Base-by-base conservation (phyloP, 192 early-diverging fungal species). In the Piromyces finnis region DNA sequence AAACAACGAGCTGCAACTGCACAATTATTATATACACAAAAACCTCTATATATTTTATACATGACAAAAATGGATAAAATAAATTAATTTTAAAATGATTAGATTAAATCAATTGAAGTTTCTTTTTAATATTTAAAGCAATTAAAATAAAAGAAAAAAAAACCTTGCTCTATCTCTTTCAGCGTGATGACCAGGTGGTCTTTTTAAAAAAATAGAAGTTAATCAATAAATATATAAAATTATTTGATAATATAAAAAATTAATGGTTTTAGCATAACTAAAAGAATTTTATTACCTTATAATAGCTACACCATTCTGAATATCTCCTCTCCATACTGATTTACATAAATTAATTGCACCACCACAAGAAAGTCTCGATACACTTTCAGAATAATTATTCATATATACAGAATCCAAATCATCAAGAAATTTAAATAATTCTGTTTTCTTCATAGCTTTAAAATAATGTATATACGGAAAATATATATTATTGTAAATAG, bases 181-280 rank as follows among this genome's bases (percentile, higher is more conserved):
- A 0, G 96, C 94, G 84, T 97, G 96, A 86, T 98, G 96, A 17
- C 96, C 96, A 1, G 96, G 96, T 5, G 96, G 96, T 82, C 96
- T 87, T 26, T 3, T 35, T 18, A 81, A 59, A 18, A 77, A 30
- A 28, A n/a, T 26, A 29, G 5, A 14, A 84, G 17, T 16, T 11
- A 22, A 35, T 35, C 12, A 35, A 35, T 35, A 35, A n/a, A n/a
- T n/a, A n/a, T n/a, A n/a, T n/a, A n/a, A n/a, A n/a, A n/a, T n/a
- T n/a, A n/a, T n/a, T n/a, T n/a, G n/a, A n/a, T n/a, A n/a, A n/a
- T n/a, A n/a, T n/a, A n/a, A n/a, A n/a, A n/a, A n/a, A n/a, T n/a
- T n/a, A n/a, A n/a, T n/a, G n/a, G n/a, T n/a, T n/a, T n/a, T n/a
- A n/a, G n/a, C n/a, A n/a, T n/a, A n/a, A n/a, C n/a, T n/a, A n/a